A percentile compares a stretch with the other conserved stretches of the same genome.
Conservation (phyloP, 192 early-diverging fungal species). For the Bifiguratus adelaidae region DNA sequence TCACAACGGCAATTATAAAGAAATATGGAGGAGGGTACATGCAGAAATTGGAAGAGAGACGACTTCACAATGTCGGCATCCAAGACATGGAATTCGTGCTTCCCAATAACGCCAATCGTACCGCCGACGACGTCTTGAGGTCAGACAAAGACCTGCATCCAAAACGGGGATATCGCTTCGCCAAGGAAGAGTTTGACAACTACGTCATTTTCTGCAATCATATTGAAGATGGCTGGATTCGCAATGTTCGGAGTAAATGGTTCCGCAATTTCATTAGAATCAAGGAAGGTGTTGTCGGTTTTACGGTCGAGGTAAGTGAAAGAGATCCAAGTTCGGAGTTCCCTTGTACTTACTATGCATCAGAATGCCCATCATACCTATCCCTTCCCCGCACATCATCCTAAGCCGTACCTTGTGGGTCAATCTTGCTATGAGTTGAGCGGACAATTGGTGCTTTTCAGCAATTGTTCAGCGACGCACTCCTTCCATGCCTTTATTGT, state of each 20-base stretch:
- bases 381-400: neutral
- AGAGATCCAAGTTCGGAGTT: neutral
- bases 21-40: slow-evolving; percentile 27
- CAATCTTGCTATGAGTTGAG: slow-evolving; percentile 38
- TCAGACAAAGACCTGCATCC: slow-evolving; percentile 21
- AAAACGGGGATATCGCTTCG: slow-evolving; percentile 38
- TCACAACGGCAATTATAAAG: slow-evolving; percentile 21
- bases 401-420: slow-evolving; percentile 8
- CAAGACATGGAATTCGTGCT: slow-evolving; percentile 23
- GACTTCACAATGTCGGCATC: slow-evolving; percentile 18
- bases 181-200: slow-evolving; percentile 30
- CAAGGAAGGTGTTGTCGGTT: slow-evolving; percentile 10
- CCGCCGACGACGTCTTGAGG: slow-evolving; percentile 18
- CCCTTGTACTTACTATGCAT: neutral
- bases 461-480: slow-evolving; percentile 20
- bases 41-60: slow-evolving; percentile 17
- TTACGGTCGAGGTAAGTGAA: slow-evolving; percentile 19
- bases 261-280: slow-evolving; percentile 32
- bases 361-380: slow-evolving; percentile 13
- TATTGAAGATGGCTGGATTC: slow-evolving; percentile 24
- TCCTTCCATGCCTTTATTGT: slow-evolving; percentile 30
- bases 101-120: slow-evolving; percentile 16
- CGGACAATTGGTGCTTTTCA: slow-evolving; percentile 26
- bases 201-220: slow-evolving; percentile 20
- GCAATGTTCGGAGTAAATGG: slow-evolving; percentile 16